Evolutionary conservation across 192 early-diverging fungal genomes (phyloP).

Genomic region (Ambispora gerdemannii): DNA sequence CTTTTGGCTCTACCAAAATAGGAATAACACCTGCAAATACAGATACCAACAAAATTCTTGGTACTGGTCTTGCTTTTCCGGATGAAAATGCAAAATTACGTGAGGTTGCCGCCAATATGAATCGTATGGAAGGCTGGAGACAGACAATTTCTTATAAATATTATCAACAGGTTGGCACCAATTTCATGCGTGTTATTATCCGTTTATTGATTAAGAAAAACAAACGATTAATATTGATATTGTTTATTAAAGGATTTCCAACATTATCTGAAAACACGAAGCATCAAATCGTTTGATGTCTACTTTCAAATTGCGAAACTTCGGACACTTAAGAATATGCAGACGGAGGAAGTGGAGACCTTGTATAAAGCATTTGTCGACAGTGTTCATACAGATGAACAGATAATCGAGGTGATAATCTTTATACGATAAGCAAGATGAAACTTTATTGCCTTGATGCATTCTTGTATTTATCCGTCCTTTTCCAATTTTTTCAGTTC

Average conservation of each 20-base stretch:
- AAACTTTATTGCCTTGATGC: not conserved
- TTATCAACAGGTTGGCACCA: constrained; percentile 51
- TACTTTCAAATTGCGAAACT: constrained; percentile 65
- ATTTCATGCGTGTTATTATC: too few species aligned
- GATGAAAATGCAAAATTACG: constrained; percentile 63
- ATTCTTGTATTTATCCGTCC: not conserved
- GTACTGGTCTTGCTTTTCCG: constrained; percentile 66
- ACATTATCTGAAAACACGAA: constrained; percentile 50
- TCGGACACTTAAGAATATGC: constrained; percentile 44
- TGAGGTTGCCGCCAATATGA: constrained; percentile 70
- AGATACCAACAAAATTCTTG: constrained; percentile 52
- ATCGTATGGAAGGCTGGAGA: constrained; percentile 86
- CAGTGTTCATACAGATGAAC: constrained; percentile 65
- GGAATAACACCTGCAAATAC: constrained; percentile 46
- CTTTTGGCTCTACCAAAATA: constrained; percentile 59
- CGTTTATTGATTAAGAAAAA: too few species aligned
- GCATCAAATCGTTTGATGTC: constrained; percentile 67
- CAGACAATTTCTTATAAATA: constrained; percentile 73
- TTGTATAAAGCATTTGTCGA: constrained; percentile 70
- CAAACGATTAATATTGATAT: not conserved
- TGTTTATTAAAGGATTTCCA: constrained; percentile 55
- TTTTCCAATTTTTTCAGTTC: constrained; percentile 39
- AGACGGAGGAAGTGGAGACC: constrained; percentile 58
- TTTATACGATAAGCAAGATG: too few species aligned
- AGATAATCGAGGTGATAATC: constrained; percentile 70